Base-by-base conservation (phyloP, 441 rosid species). In the Manihot esculenta region DNA sequence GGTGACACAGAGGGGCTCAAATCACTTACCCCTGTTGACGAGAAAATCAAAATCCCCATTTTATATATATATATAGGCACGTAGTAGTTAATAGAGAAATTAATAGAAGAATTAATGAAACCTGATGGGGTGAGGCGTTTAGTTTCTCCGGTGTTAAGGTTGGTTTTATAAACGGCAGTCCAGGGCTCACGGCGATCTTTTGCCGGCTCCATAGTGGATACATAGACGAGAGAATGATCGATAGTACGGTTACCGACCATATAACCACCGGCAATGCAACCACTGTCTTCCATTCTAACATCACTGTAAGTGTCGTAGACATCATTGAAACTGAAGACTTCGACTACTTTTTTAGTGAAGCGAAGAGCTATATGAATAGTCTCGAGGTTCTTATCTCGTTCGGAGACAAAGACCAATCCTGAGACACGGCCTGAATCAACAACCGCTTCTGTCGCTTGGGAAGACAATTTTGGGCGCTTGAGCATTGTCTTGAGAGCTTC, bases 101-200 rank as follows among this genome's bases (percentile, higher is more conserved):
- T 1, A 21, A 12, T 8, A 0, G 0, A 18, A 5, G 10, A 62
- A 27, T n/a, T n/a, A n/a, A n/a, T 0, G 5, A 33, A 33, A 63
- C 67, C 35, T 63, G n/a, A 6, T 23, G 21, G 67, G 2, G 67
- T 63, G 6, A 63, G 67, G 53, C 12, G 67, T 9, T 63, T n/a
- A 23, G 53, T 45, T 23, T 42, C 21, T 63, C 27, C 53, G 12
- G 67, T 63, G 15, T 2, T 23, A 33, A 63, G 67, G 44, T 63
- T 63, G 53, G 67, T 63, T 45, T 23, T 63, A 3, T 63, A 63
- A 45, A 63, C 67, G 20, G 2, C 67, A 5, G 53, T 63, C 67
- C 67, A 63, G 0, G 67, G 67, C 53, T 44, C 35, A 63, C 67
- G 67, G 4, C 67, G 53, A 8, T 63, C 53, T 14, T 21, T 24